phyloP scores from a whole-genome alignment of 441 rosid genomes.

The Pelargonium cotyledonis region DNA sequence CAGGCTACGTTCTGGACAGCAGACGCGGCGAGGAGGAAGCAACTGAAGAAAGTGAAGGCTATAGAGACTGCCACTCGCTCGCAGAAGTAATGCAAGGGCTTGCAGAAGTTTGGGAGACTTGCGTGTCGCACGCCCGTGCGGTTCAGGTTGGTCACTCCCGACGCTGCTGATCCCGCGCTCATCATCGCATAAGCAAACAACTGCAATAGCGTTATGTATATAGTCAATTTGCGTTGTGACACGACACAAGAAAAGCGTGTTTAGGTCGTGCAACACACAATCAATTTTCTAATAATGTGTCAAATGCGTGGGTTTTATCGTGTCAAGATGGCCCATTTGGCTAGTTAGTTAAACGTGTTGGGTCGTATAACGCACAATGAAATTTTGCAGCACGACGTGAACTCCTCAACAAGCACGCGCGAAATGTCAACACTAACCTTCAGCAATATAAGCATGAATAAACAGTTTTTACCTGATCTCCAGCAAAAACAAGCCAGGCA shows the following conservation, averaged over 20 bases:
- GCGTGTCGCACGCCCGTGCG: slow-evolving; percentile 69
- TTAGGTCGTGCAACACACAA: no score
- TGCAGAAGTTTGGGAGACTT: slow-evolving; percentile 75
- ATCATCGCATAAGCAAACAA: slow-evolving; percentile 55
- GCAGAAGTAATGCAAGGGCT: slow-evolving; percentile 53
- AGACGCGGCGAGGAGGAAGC: slow-evolving; percentile 50
- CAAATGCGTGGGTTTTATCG: no score
- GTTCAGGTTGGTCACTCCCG: slow-evolving; percentile 76
- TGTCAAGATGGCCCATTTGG: no score
- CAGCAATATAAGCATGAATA: no score
- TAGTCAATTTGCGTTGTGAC: no score
- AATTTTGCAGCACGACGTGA: no score
- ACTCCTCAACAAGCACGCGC: no score
- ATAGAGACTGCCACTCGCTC: slow-evolving; percentile 64
- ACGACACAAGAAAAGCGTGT: background rate
- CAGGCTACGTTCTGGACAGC: slow-evolving; percentile 52
- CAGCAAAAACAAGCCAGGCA: slow-evolving; percentile 62
- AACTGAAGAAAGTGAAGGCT: slow-evolving; percentile 53
- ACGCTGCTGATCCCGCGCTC: slow-evolving; percentile 75
- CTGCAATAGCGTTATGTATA: slow-evolving; percentile 22
- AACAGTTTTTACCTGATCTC: slow-evolving; percentile 62
- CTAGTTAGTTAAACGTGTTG: no score
- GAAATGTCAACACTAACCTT: no score
- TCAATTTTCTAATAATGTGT: no score
- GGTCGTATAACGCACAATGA: no score